A percentile compares a stretch with the other conserved stretches of the same genome.
phyloP scores from a whole-genome alignment of 2,329 filamentous ascomycete genomes.

The Verticillium longisporum region DNA sequence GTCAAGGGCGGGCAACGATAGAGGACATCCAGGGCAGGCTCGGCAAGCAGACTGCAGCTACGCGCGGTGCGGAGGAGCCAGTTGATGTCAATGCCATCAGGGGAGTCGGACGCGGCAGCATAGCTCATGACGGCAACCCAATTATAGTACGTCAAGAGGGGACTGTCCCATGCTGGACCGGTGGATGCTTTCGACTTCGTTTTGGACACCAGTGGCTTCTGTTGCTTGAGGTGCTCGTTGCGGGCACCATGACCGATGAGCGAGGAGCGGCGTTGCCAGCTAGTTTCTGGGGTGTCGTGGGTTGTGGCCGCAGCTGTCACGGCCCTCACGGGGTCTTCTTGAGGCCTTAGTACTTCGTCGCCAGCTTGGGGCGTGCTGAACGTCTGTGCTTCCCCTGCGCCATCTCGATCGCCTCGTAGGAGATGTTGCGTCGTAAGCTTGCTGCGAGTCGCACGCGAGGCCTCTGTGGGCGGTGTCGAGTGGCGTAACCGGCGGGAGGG shows the following conservation, averaged over 20 bases:
- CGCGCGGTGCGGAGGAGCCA: slow-evolving; percentile 62
- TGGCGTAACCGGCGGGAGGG: background rate
- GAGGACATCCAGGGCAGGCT: slow-evolving; percentile 66
- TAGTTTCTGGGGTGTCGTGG: background rate
- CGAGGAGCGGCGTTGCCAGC: background rate
- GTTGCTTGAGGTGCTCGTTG: no score
- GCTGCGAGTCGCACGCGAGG: background rate
- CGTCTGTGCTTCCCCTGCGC: background rate
- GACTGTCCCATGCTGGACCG: background rate
- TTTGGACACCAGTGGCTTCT: no score
- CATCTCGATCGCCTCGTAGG: background rate
- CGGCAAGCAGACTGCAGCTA: slow-evolving; percentile 58
- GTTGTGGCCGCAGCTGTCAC: no score
- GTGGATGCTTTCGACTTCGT: background rate
- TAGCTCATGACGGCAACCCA: slow-evolving; percentile 64
- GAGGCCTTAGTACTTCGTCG: no score
- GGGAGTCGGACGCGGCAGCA: slow-evolving; percentile 44
- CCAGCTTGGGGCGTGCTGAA: background rate
- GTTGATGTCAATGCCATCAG: slow-evolving; percentile 36
- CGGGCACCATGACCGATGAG: background rate
- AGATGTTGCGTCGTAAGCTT: background rate
- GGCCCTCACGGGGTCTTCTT: no score
- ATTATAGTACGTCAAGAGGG: slow-evolving; percentile 55
- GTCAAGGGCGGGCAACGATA: slow-evolving; percentile 64
- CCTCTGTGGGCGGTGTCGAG: background rate